Base-by-base conservation (phyloP, 2,329 filamentous ascomycete genomes). In the Pezizomycotina sp. region DNA sequence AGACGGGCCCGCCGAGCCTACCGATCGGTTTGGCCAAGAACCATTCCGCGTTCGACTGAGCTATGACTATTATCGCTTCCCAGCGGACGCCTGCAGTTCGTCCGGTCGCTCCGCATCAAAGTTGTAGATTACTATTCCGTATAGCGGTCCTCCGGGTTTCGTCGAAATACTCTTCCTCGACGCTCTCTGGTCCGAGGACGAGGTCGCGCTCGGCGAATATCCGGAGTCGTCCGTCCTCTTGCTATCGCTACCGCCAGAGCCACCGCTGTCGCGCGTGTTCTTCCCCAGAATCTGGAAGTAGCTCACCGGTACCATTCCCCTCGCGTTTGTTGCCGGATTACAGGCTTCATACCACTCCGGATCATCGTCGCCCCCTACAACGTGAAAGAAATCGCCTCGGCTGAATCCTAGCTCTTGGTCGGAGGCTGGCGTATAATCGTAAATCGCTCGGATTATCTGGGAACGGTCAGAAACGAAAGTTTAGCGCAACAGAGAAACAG, bases 1-100 rank as follows among this genome's bases (percentile, higher is more conserved):
- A 98, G 61, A 25, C 89, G 1, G 89, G 89, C 1, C 89, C 89
- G 27, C 89, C 89, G n/a, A 98, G 66, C 48, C 89, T 70, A 45
- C 84, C 86, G 55, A 98, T 98, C n/a, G 89, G 89, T 60, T 98
- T 98, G 32, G 89, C 89, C 44, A 98, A 86, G 54, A 95, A 95
- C 89, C 89, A 98, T 59, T 98, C 89, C 4, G 86, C 82, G 53
- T 95, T 95, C 5, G 86, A 95, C 58, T 95, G 89, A 27, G 89
- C 89, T 55, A 95, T 95, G 36, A 98, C 84, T 48, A 98, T 93
- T 53, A 98, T 93, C 34, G 84, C 81, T 60, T 98, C 89, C 84
- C 86, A 29, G 82, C 78, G 58, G 92, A 91, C 31, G 89, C 89
- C 49, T 93, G 84, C 40, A 98, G 61, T 60, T 98, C 89, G 57